Conservation (phyloP, 345 rosid species). For the Microcos paniculata region DNA sequence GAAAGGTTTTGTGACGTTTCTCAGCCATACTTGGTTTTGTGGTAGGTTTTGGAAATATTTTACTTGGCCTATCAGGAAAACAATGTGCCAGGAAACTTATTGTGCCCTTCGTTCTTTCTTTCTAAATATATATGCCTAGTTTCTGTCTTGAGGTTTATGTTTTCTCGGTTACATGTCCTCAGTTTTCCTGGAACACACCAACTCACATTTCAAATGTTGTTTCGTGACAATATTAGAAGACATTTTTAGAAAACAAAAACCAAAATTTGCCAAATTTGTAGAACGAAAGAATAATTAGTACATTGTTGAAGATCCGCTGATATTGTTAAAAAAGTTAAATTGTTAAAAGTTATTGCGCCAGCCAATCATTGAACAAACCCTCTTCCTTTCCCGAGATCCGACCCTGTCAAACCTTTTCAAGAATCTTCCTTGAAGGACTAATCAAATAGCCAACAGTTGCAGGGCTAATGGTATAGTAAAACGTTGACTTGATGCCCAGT, state of each 20-base stretch:
- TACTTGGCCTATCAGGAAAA: not conserved
- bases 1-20: constrained; percentile 14
- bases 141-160: too few species aligned
- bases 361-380: too few species aligned
- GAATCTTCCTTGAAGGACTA: constrained; percentile 20
- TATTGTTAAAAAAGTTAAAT: too few species aligned
- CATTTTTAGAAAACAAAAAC: not conserved
- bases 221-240: not conserved
- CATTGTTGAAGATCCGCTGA: too few species aligned
- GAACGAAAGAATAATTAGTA: too few species aligned
- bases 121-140: not conserved
- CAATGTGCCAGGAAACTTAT: not conserved
- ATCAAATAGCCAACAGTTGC: constrained; percentile 24
- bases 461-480: constrained; percentile 18
- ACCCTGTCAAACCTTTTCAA: constrained; percentile 11
- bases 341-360: too few species aligned
- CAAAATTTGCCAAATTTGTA: not conserved
- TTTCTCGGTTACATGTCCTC: too few species aligned
- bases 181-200: not conserved
- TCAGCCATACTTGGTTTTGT: not conserved
- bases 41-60: too few species aligned
- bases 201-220: not conserved
- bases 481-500: constrained; percentile 25
- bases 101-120: not conserved
- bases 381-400: too few species aligned